A percentile compares a stretch with the other conserved stretches of the same genome.
These are phyloP conservation scores for Linum tenue DNA, from an alignment of 345 rosid genomes.

Conservation along the genomic window DNA sequence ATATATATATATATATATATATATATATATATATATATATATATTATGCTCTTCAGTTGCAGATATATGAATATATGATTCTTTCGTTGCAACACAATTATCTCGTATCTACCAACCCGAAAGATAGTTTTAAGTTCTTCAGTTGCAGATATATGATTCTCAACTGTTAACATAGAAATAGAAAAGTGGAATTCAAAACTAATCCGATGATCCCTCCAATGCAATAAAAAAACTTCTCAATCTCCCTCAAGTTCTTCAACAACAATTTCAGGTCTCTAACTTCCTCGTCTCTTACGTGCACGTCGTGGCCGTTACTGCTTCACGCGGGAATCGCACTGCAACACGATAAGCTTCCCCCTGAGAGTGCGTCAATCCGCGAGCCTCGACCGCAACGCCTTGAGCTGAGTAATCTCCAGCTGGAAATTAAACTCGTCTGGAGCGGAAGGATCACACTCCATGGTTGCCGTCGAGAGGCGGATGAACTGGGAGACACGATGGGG, in stretches of 20 bases:
- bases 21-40: too few relatives aligned
- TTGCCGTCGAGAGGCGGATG: conserved; percentile 55
- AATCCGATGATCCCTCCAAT: conserved; percentile 92
- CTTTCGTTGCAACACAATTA: conserved; percentile 58
- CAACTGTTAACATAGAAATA: background rate
- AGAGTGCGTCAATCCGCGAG: conserved; percentile 33
- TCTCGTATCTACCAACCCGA: conserved; percentile 55
- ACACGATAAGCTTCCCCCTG: conserved; percentile 27
- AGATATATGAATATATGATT: too few relatives aligned
- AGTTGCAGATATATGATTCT: background rate
- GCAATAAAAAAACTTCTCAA: conserved; percentile 76
- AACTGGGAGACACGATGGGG: conserved; percentile 14
- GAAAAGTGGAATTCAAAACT: conserved; percentile 2
- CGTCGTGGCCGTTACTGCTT: conserved; percentile 16
- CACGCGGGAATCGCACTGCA: conserved; percentile 49
- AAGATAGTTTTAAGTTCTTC: background rate
- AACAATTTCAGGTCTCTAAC: conserved; percentile 42
- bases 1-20: too few relatives aligned
- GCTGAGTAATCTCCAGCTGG: conserved; percentile 57
- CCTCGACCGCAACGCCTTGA: conserved; percentile 39
- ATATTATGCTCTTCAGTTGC: too few relatives aligned
- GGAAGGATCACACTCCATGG: conserved; percentile 47
- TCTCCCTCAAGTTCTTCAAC: conserved; percentile 42
- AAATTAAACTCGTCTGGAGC: conserved; percentile 64
- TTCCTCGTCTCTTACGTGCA: conserved; percentile 25